A percentile compares a stretch with the other conserved stretches of the same genome.
These are phyloP conservation scores for Penicillium sp. DNA, from an alignment of 2,329 filamentous ascomycete species.

Conservation along the genomic window DNA sequence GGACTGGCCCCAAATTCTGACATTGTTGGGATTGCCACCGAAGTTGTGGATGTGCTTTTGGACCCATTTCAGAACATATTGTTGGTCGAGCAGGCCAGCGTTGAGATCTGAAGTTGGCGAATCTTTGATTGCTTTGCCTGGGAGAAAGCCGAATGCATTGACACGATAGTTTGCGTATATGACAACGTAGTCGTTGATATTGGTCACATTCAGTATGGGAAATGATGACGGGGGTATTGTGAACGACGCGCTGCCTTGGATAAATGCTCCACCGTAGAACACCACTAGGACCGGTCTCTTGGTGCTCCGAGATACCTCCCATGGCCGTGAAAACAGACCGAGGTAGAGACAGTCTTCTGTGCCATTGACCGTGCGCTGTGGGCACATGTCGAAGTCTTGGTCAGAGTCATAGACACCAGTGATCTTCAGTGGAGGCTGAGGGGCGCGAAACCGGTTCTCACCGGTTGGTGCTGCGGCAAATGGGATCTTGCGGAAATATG, in stretches of 20 bases:
- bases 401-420: slow-evolving; percentile 56
- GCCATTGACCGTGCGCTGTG: slow-evolving; percentile 58
- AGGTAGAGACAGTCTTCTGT: slow-evolving; percentile 65
- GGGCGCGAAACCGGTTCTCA: slow-evolving; percentile 60
- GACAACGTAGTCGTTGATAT: slow-evolving; percentile 53
- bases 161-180: slow-evolving; percentile 58
- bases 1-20: slow-evolving; percentile 59
- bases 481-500: slow-evolving; percentile 62
- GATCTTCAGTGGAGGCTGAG: slow-evolving; percentile 56
- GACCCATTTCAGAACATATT: slow-evolving; percentile 56
- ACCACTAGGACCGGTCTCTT: slow-evolving; percentile 60
- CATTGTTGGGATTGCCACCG: slow-evolving; percentile 54
- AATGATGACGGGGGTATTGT: slow-evolving; percentile 58
- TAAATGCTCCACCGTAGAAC: slow-evolving; percentile 64
- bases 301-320: slow-evolving; percentile 38
- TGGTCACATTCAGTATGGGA: slow-evolving; percentile 59
- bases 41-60: slow-evolving; percentile 55
- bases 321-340: slow-evolving; percentile 61
- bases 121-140: slow-evolving; percentile 50
- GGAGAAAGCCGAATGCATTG: slow-evolving; percentile 59
- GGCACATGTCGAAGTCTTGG: slow-evolving; percentile 59
- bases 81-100: slow-evolving; percentile 55
- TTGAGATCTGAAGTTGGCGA: slow-evolving; percentile 53
- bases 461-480: slow-evolving; percentile 61
- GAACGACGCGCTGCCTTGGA: slow-evolving; percentile 59